Evolutionary conservation across 1,139 yeast species (phyloP).

Genomic region (Kurtzmaniella quercitrusa): DNA sequence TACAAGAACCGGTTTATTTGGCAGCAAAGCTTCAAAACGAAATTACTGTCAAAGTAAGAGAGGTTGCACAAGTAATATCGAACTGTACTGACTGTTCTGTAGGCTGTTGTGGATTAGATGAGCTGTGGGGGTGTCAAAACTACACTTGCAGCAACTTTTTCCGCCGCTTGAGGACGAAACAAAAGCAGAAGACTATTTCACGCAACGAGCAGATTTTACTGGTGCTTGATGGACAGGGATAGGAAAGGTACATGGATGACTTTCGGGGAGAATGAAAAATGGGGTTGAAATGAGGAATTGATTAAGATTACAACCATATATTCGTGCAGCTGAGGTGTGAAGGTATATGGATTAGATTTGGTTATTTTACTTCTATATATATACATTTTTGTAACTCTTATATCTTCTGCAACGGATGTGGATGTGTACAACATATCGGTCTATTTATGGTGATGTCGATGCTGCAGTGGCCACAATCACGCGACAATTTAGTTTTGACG

Average conservation of each 20-base stretch:
- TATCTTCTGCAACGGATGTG: too few species aligned
- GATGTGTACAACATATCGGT: too few species aligned
- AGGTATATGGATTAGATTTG: too few species aligned
- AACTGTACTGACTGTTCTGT: neutral
- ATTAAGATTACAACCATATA: too few species aligned
- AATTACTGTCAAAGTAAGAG: neutral
- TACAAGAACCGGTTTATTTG: constrained; percentile 16
- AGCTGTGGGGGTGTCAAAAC: neutral
- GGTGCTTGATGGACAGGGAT: neutral
- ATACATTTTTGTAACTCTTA: too few species aligned
- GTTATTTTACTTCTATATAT: too few species aligned
- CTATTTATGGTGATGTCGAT: too few species aligned
- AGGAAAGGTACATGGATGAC: neutral
- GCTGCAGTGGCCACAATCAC: too few species aligned
- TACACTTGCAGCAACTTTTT: constrained; percentile 1
- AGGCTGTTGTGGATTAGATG: neutral
- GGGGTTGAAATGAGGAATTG: too few species aligned
- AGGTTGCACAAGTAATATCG: neutral
- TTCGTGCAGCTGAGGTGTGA: too few species aligned
- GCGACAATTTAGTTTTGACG: too few species aligned
- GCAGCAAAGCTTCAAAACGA: constrained; percentile 5
- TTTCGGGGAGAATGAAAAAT: too few species aligned
- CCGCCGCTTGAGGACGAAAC: neutral
- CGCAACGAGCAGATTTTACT: neutral
- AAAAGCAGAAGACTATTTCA: neutral